phyloP scores from a whole-genome alignment of 2,329 filamentous ascomycete species.

The Ophiognomonia clavigignenti-juglandacearum region DNA sequence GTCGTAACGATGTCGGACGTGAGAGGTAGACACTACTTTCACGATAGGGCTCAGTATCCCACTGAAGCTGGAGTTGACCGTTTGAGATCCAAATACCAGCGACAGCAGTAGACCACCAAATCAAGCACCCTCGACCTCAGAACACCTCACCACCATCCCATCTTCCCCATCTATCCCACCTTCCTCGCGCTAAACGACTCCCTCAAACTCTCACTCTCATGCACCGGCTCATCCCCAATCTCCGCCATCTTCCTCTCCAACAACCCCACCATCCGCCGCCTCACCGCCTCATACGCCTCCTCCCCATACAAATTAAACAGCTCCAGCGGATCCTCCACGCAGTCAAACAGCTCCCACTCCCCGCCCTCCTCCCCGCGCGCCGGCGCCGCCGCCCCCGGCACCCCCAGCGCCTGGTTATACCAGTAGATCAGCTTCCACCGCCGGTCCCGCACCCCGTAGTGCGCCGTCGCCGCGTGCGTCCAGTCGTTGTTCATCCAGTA shows the following conservation, averaged over 20 bases:
- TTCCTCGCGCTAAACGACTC: constrained; percentile 2
- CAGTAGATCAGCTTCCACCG: constrained; percentile 53
- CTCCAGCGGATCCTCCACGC: constrained; percentile 43
- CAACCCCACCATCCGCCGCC: constrained; percentile 34
- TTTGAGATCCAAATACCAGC: too few relatives aligned
- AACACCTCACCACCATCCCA: too few relatives aligned
- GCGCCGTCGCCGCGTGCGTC: constrained; percentile 44
- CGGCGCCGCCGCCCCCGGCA: constrained; percentile 37
- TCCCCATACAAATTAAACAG: constrained; percentile 42
- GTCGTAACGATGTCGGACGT: too few relatives aligned
- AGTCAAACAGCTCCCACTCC: constrained; percentile 53
- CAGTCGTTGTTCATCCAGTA: constrained; percentile 53
- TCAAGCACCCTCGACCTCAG: too few relatives aligned
- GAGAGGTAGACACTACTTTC: too few relatives aligned
- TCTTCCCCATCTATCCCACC: neutral
- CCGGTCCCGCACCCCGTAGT: constrained; percentile 47
- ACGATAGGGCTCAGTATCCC: too few relatives aligned
- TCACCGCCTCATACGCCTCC: constrained; percentile 29
- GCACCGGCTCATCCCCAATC: constrained; percentile 42
- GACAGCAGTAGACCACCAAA: too few relatives aligned
- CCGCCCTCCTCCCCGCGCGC: constrained; percentile 30
- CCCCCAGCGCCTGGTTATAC: constrained; percentile 45
- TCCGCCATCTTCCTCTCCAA: constrained; percentile 46
- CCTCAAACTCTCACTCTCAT: constrained; percentile 15
- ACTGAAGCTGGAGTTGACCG: too few relatives aligned